These are phyloP conservation scores for Monilinia polystroma DNA, from an alignment of 2,329 filamentous ascomycete genomes.

Conservation along the genomic window DNA sequence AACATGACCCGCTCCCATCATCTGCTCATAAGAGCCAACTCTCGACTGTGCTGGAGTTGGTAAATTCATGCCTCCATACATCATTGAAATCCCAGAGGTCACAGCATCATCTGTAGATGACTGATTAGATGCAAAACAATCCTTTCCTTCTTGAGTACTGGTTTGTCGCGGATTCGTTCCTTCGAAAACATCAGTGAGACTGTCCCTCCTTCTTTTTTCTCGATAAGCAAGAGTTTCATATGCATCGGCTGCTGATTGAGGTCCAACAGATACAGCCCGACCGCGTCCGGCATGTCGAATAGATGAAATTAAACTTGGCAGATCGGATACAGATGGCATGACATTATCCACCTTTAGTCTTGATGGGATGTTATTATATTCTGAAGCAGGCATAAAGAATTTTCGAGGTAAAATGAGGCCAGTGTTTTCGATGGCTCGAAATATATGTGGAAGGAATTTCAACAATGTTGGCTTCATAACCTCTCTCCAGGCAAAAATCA, in stretches of 20 bases:
- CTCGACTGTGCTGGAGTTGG: slow-evolving; percentile 47
- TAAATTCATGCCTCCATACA: slow-evolving; percentile 44
- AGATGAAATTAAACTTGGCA: slow-evolving; percentile 77
- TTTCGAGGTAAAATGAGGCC: slow-evolving; percentile 80
- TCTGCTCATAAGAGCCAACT: slow-evolving; percentile 65
- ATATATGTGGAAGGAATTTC: slow-evolving; percentile 76
- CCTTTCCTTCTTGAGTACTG: slow-evolving; percentile 20
- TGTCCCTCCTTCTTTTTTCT: slow-evolving; percentile 65
- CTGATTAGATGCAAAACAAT: slow-evolving; percentile 24
- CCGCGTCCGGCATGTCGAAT: slow-evolving; percentile 76
- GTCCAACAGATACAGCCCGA: slow-evolving; percentile 83
- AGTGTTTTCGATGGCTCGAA: slow-evolving; percentile 77
- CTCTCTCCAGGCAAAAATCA: slow-evolving; percentile 88
- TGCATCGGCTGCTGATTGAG: slow-evolving; percentile 92
- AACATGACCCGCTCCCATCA: slow-evolving; percentile 68
- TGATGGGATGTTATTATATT: slow-evolving; percentile 82
- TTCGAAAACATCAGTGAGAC: slow-evolving; percentile 41
- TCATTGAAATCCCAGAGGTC: slow-evolving; percentile 45
- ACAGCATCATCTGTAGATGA: slow-evolving; percentile 32
- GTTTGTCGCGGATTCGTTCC: slow-evolving; percentile 28
- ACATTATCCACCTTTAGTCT: slow-evolving; percentile 79
- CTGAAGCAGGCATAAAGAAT: slow-evolving; percentile 86
- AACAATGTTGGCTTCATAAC: slow-evolving; percentile 83
- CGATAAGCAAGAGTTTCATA: slow-evolving; percentile 94
- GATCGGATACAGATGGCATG: slow-evolving; percentile 83